Evolutionary conservation across 2,329 filamentous ascomycete genomes (phyloP).

Genomic region (Lachnellula cervina): DNA sequence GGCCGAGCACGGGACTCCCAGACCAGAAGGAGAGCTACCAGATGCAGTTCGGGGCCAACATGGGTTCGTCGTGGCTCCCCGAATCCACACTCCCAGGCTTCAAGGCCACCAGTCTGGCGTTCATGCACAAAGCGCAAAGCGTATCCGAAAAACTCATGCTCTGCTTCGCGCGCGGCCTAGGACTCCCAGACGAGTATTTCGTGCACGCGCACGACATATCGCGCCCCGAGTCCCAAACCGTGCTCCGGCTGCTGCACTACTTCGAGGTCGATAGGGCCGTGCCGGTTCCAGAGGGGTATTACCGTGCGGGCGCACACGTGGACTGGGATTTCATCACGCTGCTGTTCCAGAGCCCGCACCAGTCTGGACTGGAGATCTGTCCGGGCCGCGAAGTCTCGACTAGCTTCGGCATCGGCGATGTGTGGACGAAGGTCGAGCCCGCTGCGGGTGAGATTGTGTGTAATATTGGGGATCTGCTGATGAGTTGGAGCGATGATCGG

Average conservation of each 20-base stretch:
- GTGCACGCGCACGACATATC: constrained; percentile 45
- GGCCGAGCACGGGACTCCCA: constrained; percentile 49
- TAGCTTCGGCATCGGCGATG: constrained; percentile 52
- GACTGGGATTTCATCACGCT: constrained; percentile 61
- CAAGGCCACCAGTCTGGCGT: constrained; percentile 39
- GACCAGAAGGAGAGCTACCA: constrained; percentile 57
- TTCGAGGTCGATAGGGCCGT: constrained; percentile 38
- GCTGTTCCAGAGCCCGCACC: constrained; percentile 56
- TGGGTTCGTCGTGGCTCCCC: constrained; percentile 28
- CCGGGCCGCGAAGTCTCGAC: constrained; percentile 58
- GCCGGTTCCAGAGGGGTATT: constrained; percentile 41
- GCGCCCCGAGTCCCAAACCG: constrained; percentile 46
- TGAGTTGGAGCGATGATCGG: constrained; percentile 61
- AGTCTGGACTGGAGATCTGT: constrained; percentile 60
- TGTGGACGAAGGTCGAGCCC: constrained; percentile 59
- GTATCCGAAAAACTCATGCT: constrained; percentile 51
- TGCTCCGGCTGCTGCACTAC: constrained; percentile 54
- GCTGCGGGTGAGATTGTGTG: constrained; percentile 51
- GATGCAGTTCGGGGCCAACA: constrained; percentile 44
- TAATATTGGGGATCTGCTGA: constrained; percentile 59
- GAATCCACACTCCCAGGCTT: constrained; percentile 40
- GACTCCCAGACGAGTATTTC: constrained; percentile 50
- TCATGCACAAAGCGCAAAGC: constrained; percentile 33
- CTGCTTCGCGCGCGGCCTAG: constrained; percentile 50
- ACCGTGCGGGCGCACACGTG: constrained; percentile 57